A percentile compares a stretch with the other conserved stretches of the same genome.
Conservation (phyloP, 2,329 filamentous ascomycete species). For the Gremmenia infestans region DNA sequence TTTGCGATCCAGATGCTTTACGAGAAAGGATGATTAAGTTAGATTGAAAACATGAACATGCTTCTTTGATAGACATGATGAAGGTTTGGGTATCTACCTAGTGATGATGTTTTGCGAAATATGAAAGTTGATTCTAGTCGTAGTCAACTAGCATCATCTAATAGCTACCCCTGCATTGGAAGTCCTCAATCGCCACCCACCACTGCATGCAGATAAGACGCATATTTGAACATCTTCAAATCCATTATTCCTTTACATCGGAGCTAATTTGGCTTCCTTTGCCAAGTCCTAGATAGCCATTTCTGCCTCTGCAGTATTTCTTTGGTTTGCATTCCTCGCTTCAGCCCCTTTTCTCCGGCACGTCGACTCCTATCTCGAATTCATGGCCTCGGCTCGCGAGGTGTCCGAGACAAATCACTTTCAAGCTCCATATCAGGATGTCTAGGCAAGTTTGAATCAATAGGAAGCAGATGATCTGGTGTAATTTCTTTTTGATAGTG, state of each 20-base stretch:
- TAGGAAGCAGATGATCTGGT: constrained; percentile 5
- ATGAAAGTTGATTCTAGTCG: too few species aligned
- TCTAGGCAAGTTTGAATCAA: constrained; percentile 9
- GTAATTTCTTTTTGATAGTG: constrained; percentile 5
- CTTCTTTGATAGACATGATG: too few species aligned
- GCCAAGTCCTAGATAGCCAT: background rate
- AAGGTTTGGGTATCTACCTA: too few species aligned
- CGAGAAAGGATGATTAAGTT: too few species aligned
- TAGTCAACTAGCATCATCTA: too few species aligned
- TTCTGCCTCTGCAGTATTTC: background rate
- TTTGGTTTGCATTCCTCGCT: background rate
- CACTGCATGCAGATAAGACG: background rate
- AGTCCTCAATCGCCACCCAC: background rate
- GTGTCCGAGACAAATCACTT: background rate
- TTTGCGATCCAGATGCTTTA: too few species aligned
- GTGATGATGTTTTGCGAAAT: too few species aligned
- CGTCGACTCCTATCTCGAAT: background rate
- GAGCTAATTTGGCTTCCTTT: background rate
- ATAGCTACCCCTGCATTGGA: too few species aligned
- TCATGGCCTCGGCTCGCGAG: background rate
- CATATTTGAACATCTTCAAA: background rate
- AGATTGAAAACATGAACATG: too few species aligned
- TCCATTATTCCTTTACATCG: background rate
- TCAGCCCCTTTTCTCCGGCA: background rate
- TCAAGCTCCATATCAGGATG: constrained; percentile 6